Percentiles rank a stretch among this genome's conserved stretches.
Evolutionary conservation across 192 early-diverging fungal species (phyloP).

Genomic region (Fimicolochytrium jonesii): DNA sequence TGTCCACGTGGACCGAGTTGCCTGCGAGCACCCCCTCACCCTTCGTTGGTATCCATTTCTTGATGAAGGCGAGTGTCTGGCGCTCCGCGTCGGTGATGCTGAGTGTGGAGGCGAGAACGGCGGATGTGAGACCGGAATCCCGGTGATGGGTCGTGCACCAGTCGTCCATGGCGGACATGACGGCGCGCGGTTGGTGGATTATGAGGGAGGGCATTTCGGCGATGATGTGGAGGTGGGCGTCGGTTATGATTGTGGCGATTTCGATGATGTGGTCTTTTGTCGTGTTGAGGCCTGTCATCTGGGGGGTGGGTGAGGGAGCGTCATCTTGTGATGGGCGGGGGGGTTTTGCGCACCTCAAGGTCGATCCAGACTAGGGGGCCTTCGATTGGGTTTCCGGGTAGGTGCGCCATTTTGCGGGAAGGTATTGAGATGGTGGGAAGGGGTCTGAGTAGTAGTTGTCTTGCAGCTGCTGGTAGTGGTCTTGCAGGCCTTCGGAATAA

Average conservation of each 20-base stretch:
- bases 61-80: conserved; percentile 70
- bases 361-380: conserved; percentile 83
- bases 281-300: conserved; percentile 73
- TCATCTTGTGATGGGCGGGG: neutral
- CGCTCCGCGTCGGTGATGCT: conserved; percentile 67
- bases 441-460: no score
- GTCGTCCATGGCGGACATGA: conserved; percentile 85
- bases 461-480: no score
- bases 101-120: conserved; percentile 64
- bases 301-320: neutral
- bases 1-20: conserved; percentile 91
- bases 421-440: no score
- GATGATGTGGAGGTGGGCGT: conserved; percentile 77
- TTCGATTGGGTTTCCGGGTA: no score
- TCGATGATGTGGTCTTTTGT: conserved; percentile 79
- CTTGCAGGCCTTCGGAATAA: no score
- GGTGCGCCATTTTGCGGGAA: no score
- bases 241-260: conserved; percentile 85
- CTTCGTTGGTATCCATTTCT: conserved; percentile 57
- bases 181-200: conserved; percentile 42
- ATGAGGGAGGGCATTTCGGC: conserved; percentile 49
- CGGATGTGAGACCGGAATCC: conserved; percentile 66
- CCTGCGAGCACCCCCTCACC: conserved; percentile 76
- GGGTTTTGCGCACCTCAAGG: conserved; percentile 49
- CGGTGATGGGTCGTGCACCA: conserved; percentile 89